Evolutionary conservation across 2,329 filamentous ascomycete genomes (phyloP).

Genomic region (Ascochyta pisi): DNA sequence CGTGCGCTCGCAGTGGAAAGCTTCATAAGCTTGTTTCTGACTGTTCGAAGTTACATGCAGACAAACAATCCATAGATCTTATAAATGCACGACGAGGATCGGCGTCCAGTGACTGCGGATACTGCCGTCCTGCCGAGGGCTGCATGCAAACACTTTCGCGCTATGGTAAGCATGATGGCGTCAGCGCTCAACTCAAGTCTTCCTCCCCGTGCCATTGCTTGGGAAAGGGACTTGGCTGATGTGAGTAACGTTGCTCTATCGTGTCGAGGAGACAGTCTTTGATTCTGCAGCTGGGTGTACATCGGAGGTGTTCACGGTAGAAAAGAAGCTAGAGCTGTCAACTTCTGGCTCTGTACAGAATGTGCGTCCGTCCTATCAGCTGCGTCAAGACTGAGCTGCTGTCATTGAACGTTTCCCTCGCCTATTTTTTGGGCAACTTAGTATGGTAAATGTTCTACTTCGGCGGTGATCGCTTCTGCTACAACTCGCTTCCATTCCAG

Average conservation of each 20-base stretch:
- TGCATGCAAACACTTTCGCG: neutral
- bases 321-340: neutral
- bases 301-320: neutral
- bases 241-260: neutral
- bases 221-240: neutral
- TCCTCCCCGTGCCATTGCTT: neutral
- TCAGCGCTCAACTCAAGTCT: neutral
- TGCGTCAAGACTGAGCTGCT: neutral
- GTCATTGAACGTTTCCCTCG: neutral
- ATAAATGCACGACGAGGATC: neutral
- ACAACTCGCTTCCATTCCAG: neutral
- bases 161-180: neutral
- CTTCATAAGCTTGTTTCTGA: neutral
- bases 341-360: neutral
- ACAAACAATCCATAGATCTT: neutral
- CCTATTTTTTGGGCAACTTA: neutral
- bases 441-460: neutral
- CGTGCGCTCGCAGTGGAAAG: neutral
- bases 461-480: neutral
- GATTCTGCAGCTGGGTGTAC: neutral
- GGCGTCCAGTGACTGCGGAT: constrained; percentile 1
- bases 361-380: neutral
- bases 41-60: neutral
- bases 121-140: neutral
- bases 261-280: neutral